Base-by-base conservation (phyloP, 2,329 filamentous ascomycete species). In the Leptographium wingfieldii region DNA sequence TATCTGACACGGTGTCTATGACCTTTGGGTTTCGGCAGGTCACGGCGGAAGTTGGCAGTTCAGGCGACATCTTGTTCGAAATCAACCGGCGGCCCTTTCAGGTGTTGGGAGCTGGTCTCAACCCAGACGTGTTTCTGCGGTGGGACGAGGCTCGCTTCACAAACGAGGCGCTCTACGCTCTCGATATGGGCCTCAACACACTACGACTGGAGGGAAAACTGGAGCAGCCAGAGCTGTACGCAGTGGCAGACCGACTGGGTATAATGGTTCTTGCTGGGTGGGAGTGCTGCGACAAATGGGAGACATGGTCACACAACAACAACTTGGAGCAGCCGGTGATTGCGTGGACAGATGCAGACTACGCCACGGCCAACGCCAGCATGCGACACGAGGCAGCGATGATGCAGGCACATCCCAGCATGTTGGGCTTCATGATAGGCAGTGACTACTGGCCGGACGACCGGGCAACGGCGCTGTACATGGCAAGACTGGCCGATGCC, bases 271-370 rank as follows among this genome's bases (percentile, higher is more conserved):
- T 86, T 46, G 72, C 81, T 0, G 83, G 83, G 0, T 86, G 82
- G 82, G 82, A 85, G 62, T 86, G 83, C 68, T 86, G 83, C 67
- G 80, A 85, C 64, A 86, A 86, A 67, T 86, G 83, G 83, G 83
- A 86, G 66, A 79, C 77, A 0, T 86, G 82, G 82, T 68, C 66
- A 56, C 84, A 85, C 67, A 85, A 85, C 64, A 68, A 78, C 14
- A 78, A 86, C 55, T 63, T 78, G 7, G 62, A 70, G 9, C 68
- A 73, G 55, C 69, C 72, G 0, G 65, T 69, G 2, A 66, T 69
- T 0, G 51, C 68, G 7, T 86, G 82, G 81, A 70, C 68, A 0
- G 74, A 79, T 0, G 64, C 68, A 2, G 83, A 86, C 68, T 86
- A 86, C 66, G 63, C 60, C 1, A 79, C 76, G 29, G 83, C 81